These are phyloP conservation scores for Paracamarosporium sp. DNA, from an alignment of 2,329 filamentous ascomycete species.

Conservation along the genomic window DNA sequence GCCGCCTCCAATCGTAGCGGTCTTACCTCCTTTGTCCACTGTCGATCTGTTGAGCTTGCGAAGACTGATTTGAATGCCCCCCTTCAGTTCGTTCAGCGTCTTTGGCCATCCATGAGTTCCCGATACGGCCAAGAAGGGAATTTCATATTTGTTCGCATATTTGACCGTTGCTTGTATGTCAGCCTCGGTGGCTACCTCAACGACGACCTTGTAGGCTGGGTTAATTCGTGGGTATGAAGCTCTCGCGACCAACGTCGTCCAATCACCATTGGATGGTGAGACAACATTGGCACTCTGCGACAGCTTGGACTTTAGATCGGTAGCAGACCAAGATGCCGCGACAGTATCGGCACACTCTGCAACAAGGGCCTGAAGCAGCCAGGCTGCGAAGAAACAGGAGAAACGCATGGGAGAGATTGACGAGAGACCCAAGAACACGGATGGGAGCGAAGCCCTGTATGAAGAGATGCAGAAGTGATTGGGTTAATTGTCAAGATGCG, in stretches of 20 bases:
- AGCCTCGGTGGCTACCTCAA: slow-evolving; percentile 23
- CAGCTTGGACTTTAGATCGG: background rate
- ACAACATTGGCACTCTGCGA: slow-evolving; percentile 17
- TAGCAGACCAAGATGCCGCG: too few species aligned
- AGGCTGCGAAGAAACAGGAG: too few species aligned
- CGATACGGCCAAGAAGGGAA: slow-evolving; percentile 45
- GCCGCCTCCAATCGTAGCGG: slow-evolving; percentile 36
- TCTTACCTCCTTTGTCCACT: slow-evolving; percentile 20
- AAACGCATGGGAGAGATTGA: too few species aligned
- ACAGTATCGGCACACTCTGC: too few species aligned
- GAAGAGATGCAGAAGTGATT: too few species aligned
- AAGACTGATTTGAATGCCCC: slow-evolving; percentile 43
- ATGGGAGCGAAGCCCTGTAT: too few species aligned
- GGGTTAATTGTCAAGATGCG: too few species aligned
- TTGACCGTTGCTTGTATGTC: slow-evolving; percentile 20
- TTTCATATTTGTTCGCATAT: slow-evolving; percentile 20
- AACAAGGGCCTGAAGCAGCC: too few species aligned
- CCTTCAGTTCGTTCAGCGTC: background rate
- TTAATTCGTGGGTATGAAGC: slow-evolving; percentile 21
- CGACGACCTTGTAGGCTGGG: slow-evolving; percentile 20
- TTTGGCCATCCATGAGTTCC: slow-evolving; percentile 39
- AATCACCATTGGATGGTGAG: slow-evolving; percentile 18
- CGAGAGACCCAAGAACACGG: too few species aligned
- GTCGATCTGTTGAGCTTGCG: slow-evolving; percentile 35
- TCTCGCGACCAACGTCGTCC: slow-evolving; percentile 18